Evolutionary conservation across 805 yeast genomes (phyloP).

Genomic region (Ogataea paradorogensis): DNA sequence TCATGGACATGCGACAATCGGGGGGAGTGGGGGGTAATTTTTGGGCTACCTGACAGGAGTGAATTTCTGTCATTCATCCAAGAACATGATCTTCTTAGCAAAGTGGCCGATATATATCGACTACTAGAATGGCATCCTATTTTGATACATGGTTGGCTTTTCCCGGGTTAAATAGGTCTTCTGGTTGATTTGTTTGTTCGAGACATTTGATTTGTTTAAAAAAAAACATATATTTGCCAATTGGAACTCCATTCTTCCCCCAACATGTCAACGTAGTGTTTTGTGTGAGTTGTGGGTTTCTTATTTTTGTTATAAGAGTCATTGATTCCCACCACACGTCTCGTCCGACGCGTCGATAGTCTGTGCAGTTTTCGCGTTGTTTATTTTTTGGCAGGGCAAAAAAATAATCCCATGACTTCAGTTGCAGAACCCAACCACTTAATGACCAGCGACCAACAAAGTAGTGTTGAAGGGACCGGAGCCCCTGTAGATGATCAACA

Average conservation of each 20-base stretch:
- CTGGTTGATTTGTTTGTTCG: too few relatives aligned
- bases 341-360: constrained; percentile 12
- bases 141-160: too few relatives aligned
- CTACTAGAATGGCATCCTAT: too few relatives aligned
- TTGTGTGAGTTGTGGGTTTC: too few relatives aligned
- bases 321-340: background rate
- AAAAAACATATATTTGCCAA: too few relatives aligned
- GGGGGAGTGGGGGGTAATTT: background rate
- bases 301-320: too few relatives aligned
- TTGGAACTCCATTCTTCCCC: background rate
- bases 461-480: constrained; percentile 10
- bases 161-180: too few relatives aligned
- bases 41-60: background rate
- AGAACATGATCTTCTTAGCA: too few relatives aligned
- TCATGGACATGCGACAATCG: background rate
- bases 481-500: constrained; percentile 14
- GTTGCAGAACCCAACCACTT: constrained; percentile 14
- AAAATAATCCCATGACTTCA: constrained; percentile 11
- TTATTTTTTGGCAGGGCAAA: constrained; percentile 16
- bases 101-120: too few relatives aligned
- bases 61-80: too few relatives aligned
- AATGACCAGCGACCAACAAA: constrained; percentile 10
- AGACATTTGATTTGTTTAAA: too few relatives aligned
- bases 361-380: constrained; percentile 20
- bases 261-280: background rate